phyloP scores from a whole-genome alignment of 2,329 filamentous ascomycete species.

The Neospermospora avenae region DNA sequence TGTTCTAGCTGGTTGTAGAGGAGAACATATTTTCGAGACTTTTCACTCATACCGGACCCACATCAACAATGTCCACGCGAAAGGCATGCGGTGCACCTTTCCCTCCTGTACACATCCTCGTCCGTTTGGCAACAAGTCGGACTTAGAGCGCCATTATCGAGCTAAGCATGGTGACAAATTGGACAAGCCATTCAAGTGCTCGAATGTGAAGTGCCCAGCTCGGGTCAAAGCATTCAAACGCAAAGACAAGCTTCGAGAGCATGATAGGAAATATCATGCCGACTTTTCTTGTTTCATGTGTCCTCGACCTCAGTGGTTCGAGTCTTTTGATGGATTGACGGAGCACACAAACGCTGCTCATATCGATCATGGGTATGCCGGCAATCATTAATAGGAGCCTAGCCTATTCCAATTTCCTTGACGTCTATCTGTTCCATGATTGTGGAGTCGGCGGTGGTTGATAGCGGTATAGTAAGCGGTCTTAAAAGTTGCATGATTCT shows the following conservation, averaged over 20 bases:
- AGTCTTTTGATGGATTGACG: background rate
- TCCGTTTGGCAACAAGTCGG: constrained; percentile 2
- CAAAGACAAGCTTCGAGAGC: constrained; percentile 10
- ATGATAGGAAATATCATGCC: constrained; percentile 1
- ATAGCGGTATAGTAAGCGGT: too few relatives aligned
- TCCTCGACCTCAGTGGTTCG: background rate
- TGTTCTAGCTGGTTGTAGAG: background rate
- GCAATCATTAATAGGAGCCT: background rate
- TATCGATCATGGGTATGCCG: background rate
- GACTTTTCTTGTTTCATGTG: background rate
- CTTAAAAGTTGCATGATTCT: too few relatives aligned
- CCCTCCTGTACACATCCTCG: background rate
- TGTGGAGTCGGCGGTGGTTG: too few relatives aligned
- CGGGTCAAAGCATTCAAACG: constrained; percentile 1
- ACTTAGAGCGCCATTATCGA: background rate
- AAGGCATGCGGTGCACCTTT: background rate
- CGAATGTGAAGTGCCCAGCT: background rate
- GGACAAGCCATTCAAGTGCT: constrained; percentile 6
- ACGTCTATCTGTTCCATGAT: too few relatives aligned
- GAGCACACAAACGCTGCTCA: constrained; percentile 3
- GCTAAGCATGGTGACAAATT: background rate
- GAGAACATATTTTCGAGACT: background rate
- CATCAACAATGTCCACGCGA: constrained; percentile 7
- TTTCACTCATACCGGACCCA: background rate
- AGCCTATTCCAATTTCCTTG: too few relatives aligned